phyloP scores from a whole-genome alignment of 164 flowering plant species.

The Magnolia officinalis region DNA sequence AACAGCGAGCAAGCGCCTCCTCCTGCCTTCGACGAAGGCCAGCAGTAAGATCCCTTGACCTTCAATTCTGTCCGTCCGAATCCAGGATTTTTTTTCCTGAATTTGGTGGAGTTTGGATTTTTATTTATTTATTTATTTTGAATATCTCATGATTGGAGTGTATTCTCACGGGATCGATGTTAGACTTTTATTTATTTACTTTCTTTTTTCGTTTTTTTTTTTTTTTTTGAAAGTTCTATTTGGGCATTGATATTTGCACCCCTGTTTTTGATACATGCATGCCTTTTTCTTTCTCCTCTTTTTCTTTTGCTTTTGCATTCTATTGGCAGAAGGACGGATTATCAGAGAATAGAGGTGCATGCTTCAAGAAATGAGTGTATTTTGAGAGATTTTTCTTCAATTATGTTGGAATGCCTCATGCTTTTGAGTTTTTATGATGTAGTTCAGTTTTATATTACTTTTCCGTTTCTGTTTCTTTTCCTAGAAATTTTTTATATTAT shows the following conservation, averaged over 20 bases:
- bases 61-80: background rate
- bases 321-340: background rate
- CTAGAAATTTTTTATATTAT: background rate
- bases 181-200: background rate
- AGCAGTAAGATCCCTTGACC: constrained; percentile 45
- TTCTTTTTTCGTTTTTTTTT: background rate
- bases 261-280: background rate
- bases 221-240: background rate
- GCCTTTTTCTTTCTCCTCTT: background rate
- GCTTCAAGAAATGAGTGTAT: background rate
- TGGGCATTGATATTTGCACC: background rate
- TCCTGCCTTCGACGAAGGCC: constrained; percentile 80
- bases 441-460: background rate
- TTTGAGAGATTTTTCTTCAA: background rate
- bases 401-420: too few species aligned
- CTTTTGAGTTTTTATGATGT: background rate
- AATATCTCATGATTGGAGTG: background rate
- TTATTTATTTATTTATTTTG: background rate
- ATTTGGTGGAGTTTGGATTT: background rate
- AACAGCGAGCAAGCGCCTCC: constrained; percentile 68
- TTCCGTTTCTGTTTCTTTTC: background rate
- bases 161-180: background rate
- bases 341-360: background rate
- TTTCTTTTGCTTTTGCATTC: background rate
- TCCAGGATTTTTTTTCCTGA: background rate